These are phyloP conservation scores for Tuber magnatum DNA, from an alignment of 495 filamentous ascomycete genomes.

Conservation along the genomic window DNA sequence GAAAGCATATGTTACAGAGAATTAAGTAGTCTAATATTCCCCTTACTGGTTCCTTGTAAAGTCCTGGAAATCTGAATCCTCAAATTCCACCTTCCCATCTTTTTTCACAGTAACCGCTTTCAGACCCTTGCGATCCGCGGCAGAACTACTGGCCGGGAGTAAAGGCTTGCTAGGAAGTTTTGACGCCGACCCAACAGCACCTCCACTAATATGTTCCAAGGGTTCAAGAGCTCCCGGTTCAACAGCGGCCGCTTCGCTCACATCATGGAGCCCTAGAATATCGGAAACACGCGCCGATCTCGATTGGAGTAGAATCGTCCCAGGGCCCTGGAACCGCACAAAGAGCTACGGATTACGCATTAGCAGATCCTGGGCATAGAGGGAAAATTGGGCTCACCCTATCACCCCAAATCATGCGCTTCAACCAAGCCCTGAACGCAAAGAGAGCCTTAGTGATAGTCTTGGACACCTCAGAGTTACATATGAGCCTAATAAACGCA, in stretches of 20 bases:
- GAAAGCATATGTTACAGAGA: conserved; percentile 24
- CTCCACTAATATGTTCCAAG: not conserved
- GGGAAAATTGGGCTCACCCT: conserved; percentile 48
- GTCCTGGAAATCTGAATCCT: conserved; percentile 53
- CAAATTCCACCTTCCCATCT: conserved; percentile 64
- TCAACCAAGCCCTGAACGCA: conserved; percentile 61
- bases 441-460: conserved; percentile 54
- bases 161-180: not conserved
- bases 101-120: conserved; percentile 55
- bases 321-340: conserved; percentile 77
- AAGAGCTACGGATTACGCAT: conserved; percentile 55
- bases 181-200: not conserved
- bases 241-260: conserved; percentile 77
- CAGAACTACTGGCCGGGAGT: not conserved
- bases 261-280: conserved; percentile 62
- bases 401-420: conserved; percentile 88
- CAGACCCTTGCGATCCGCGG: conserved; percentile 44
- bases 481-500: conserved; percentile 64
- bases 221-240: conserved; percentile 42
- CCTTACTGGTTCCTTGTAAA: conserved; percentile 39
- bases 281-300: conserved; percentile 69
- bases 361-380: not conserved
- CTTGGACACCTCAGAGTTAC: conserved; percentile 63
- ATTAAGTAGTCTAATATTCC: not conserved
- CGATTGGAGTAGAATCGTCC: conserved; percentile 76